Base-by-base conservation (phyloP, 352 stramenopile species). In the Pythium dissimile region DNA sequence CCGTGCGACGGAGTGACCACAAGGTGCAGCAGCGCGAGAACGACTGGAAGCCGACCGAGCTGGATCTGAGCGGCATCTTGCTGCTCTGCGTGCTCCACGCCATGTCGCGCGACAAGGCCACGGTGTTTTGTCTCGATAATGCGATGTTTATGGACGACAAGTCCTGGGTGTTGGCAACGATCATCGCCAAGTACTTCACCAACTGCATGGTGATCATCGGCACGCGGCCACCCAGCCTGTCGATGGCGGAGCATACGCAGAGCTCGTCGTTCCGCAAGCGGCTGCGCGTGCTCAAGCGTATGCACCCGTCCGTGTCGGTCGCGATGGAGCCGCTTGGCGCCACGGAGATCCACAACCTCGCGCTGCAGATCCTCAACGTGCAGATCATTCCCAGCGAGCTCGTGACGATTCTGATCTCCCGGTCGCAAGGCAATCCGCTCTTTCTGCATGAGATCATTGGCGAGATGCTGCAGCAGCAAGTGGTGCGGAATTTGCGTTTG, bases 71-170 rank as follows among this genome's bases (percentile, higher is more conserved):
- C 12, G 85, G 85, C 3, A 86, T 93, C 43, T 57, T 95, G 7
- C 47, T 95, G 42, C 69, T 95, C 1, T 93, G 79, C 50, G 80
- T 77, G 8, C 66, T 95, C 9, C 73, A 93, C 30, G 84, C 81
- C 3, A 87, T 95, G 57, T 90, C 81, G 2, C 83, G 84, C 9
- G 69, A 88, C 24, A 67, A 72, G 13, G 70, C 71, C 10, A 87
- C 80, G 0, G 66, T 95, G 1, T 86, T 95, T 38, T 91, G 77
- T 38, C 73, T 95, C 31, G 85, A 95, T 56, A 92, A 80, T 45
- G 85, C 85, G 15, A 93, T 92, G 83, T 82, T 91, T 54, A 92
- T 93, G 81, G 85, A 95, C 50, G 82, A 86, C 49, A 88, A 90
- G 64, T 92, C 80, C 31, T 95, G 85, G 85, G 76, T 80, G 26